Evolutionary conservation across 768 basidiomycete species (phyloP), one percentile per base, ranked within the genome.

Genomic region (Tephrocybe sp.): DNA sequence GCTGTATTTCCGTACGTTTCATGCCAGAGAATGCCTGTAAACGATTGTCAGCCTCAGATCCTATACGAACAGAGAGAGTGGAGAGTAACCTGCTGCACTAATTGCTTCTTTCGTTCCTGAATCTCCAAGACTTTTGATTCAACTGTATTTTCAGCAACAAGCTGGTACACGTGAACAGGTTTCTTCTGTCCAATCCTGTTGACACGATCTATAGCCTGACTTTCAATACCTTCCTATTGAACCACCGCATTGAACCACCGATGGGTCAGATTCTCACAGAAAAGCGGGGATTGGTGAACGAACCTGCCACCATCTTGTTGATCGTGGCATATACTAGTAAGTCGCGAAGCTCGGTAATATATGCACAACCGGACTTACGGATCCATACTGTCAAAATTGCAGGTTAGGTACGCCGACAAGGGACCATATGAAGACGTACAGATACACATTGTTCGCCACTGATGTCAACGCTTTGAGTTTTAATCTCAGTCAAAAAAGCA

Each of bases 111-210:
- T 61, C 78, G 78, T 52, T 89, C 87, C 64, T 95, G 92, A 53
- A 94, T 95, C 20, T 89, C 90, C 39, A 95, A 74, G 38, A 84
- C 92, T 67, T 89, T 92, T 11, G 88, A 79, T 66, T 95, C 92
- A 1, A 94, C 85, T 0, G 92, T 95, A 59, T 92, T 78, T 59
- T 93, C 92, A 0, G 92, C 90, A 48, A 95, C 92, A 42, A 95
- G 70, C 60, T 94, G 92, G 62, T 92, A 94, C 16, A 94, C 91
- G 56, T 87, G 84, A 30, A 95, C 91, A 1, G 79, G 72, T 63
- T 86, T 92, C 55, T 68, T 88, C 65, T 95, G 92, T 12, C 92
- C 92, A 54, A 92, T 91, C 45, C 88, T 81, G 59, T 91, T 91
- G 49, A 86, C 87, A 57, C 87, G 72, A 62, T 89, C 89, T 46